Base-by-base conservation (phyloP, 352 stramenopile species). In the Globisporangium heterothallicum region DNA sequence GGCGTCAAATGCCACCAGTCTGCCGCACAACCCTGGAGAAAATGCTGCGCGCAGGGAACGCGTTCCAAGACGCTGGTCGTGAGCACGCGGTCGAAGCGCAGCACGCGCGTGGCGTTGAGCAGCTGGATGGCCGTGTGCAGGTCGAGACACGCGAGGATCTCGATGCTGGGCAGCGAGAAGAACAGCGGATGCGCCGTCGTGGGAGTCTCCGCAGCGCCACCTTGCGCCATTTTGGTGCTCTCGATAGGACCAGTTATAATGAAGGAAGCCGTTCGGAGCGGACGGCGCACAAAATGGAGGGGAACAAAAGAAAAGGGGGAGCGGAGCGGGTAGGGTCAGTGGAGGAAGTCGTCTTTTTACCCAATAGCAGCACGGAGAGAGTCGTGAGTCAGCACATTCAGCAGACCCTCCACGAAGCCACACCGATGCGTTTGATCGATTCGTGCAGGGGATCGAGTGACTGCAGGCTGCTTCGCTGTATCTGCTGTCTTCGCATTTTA, bases 1-100 rank as follows among this genome's bases (percentile, higher is more conserved):
- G 66, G 68, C 42, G 68, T 76, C 6, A 72, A 50, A 42, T 78
- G 66, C 71, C 71, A 82, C 71, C 71, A 82, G 47, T 82, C 71
- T 14, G 71, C 71, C 5, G 68, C 66, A 40, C 71, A 82, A 51
- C 74, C 66, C 35, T 78, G 59, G 49, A 78, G 61, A 49, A 82
- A 82, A 44, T 82, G 71, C 40, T 78, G 71, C 7, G 65, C 66
- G 42, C 73, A 82, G 6, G 65, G 68, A 8, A 60, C 72, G 50
- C 73, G 75, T 54, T 74, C 60, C 14, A 82, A 49, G 25, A 70
- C 66, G 19, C 65, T 74, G 22, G 63, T 32, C 32, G 66, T 77
- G 49, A 77, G 29, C n/a, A 78, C 66, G 48, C 60, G 58, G 54
- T 82, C 71, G 13, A 46, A 53, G 13, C 63, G 68, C 54, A 82